Base-by-base conservation (phyloP, 768 basidiomycete genomes). In the Kwoniella botswanensis region DNA sequence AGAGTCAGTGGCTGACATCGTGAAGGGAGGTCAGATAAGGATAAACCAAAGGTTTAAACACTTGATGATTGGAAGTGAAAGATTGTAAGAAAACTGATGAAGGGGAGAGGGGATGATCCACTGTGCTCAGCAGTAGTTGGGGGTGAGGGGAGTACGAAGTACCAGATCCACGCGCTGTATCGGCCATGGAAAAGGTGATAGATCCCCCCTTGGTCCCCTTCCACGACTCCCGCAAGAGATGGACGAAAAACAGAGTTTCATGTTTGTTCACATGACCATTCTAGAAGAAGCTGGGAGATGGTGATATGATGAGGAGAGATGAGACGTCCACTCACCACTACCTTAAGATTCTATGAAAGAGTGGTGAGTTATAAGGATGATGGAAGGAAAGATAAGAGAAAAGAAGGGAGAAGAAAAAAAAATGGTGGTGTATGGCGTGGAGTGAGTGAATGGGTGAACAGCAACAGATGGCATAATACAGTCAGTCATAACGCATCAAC, bases 301-400 rank as follows among this genome's bases (percentile, higher is more conserved):
- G 3, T 26, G 26, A 26, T 26, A 46, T 46, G 17, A 10, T 11
- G 58, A 59, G 22, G 29, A 59, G 22, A 21, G 29, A 59, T 29
- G 22, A 59, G 18, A 59, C 13, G 58, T 42, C 53, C 63, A 53
- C 63, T 53, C 63, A 64, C 43, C 41, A 63, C 63, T 64, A 64
- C 63, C 63, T 64, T 50, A 50, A 63, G 46, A 63, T 68, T 73
- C 56, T 63, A 76, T 44, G 68, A 65, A 83, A 82, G 83, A 82
- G 80, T 80, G 72, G 75, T 78, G 83, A 84, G 82, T 81, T 72
- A 71, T 74, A 82, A 82, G 26, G 24, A 41, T 2, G 24, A 41
- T 18, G 84, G n/a, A 54, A 24, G 54, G 29, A 53, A 55, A 53
- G 53, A 53, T 41, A 64, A 53, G 63, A 53, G 46, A 35, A 43